phyloP scores from a whole-genome alignment of 2,329 filamentous ascomycete genomes.

The Sporothrix sp. region DNA sequence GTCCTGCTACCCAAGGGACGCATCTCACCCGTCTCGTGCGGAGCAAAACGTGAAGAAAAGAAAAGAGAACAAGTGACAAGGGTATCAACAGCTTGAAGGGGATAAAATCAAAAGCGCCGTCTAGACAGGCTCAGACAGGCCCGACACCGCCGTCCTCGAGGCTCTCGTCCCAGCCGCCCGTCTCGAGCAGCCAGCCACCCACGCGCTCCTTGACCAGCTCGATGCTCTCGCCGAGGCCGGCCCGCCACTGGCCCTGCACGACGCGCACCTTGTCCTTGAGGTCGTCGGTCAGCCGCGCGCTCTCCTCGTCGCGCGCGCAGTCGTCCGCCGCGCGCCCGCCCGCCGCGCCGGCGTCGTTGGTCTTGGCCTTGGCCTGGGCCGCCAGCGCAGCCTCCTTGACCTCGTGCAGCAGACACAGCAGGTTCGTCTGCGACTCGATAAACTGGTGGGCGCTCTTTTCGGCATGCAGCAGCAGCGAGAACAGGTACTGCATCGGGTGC shows the following conservation, averaged over 20 bases:
- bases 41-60: neutral
- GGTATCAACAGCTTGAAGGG: constrained; percentile 19
- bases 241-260: constrained; percentile 84
- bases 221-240: constrained; percentile 72
- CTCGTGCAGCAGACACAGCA: constrained; percentile 83
- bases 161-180: constrained; percentile 82
- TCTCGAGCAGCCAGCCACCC: constrained; percentile 59
- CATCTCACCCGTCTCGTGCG: too few species aligned
- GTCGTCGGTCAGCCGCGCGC: constrained; percentile 63
- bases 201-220: constrained; percentile 64
- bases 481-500: constrained; percentile 85
- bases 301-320: constrained; percentile 35
- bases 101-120: neutral
- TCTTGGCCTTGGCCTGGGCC: too few species aligned
- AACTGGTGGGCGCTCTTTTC: constrained; percentile 94
- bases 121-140: constrained; percentile 31
- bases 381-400: constrained; percentile 70
- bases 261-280: constrained; percentile 87
- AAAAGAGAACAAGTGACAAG: constrained; percentile 4
- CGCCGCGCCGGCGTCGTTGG: too few species aligned
- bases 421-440: constrained; percentile 87
- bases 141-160: constrained; percentile 50
- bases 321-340: constrained; percentile 25
- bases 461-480: constrained; percentile 72
- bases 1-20: too few species aligned